Conservation (phyloP, 257 asterid genomes). For the Coffea canephora region DNA sequence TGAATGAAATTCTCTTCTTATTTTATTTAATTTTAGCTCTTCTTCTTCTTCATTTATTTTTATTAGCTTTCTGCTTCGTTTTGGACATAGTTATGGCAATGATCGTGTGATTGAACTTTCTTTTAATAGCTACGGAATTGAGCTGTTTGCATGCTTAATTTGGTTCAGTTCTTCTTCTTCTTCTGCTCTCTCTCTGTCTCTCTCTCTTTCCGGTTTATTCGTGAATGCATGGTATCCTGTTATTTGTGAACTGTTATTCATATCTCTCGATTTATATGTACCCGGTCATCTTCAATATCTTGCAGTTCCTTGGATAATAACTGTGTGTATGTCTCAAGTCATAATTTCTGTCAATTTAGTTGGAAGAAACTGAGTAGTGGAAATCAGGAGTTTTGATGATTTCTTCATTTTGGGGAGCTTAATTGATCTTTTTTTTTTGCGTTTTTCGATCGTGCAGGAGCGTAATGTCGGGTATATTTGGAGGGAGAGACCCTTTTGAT, state of each 20-base stretch:
- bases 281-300: no score
- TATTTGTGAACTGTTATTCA: no score
- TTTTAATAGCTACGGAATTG: background rate
- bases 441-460: slow-evolving; percentile 1
- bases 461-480: slow-evolving; percentile 42
- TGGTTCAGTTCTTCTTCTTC: background rate
- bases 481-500: slow-evolving; percentile 60
- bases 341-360: background rate
- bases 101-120: background rate
- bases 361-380: background rate
- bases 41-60: background rate
- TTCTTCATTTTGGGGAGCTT: background rate
- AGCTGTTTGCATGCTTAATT: background rate
- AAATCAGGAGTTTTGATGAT: background rate
- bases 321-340: no score
- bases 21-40: no score
- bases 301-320: background rate
- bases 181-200: no score
- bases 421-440: background rate
- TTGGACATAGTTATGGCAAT: background rate
- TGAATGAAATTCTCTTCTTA: background rate
- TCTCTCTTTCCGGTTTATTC: no score
- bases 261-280: no score
- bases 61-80: background rate
- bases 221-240: no score